Conservation (phyloP, 768 basidiomycete species). For the Leucosporidium scottii region DNA sequence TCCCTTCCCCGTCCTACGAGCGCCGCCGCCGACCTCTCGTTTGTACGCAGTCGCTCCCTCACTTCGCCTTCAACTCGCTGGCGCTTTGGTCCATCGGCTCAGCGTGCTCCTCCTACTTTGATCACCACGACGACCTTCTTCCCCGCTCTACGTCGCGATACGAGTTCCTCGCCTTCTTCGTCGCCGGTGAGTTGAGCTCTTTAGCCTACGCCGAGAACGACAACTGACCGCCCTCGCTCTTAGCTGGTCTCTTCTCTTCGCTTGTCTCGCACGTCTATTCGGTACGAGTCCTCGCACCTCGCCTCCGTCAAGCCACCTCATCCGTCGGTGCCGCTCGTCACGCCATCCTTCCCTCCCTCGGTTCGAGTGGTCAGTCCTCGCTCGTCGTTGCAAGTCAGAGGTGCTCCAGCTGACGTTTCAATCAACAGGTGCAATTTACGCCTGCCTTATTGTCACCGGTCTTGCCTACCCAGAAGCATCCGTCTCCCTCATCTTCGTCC, state of each 20-base stretch:
- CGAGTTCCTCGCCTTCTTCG: constrained; percentile 34
- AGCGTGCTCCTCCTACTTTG: constrained; percentile 6
- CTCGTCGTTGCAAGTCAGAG: too few species aligned
- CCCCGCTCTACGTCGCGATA: constrained; percentile 28
- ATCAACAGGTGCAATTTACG: constrained; percentile 27
- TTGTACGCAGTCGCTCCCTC: constrained; percentile 9
- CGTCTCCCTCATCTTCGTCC: constrained; percentile 34
- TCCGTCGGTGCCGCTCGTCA: neutral
- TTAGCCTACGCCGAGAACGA: neutral
- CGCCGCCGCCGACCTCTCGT: neutral
- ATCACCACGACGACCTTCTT: constrained; percentile 12
- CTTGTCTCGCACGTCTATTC: constrained; percentile 26
- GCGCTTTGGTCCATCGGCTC: constrained; percentile 23
- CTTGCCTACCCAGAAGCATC: constrained; percentile 24
- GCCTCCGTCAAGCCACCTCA: neutral
- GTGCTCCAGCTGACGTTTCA: neutral
- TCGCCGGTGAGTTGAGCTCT: constrained; percentile 11
- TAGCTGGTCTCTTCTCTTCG: constrained; percentile 27
- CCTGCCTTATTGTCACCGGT: constrained; percentile 22
- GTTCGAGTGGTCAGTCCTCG: constrained; percentile 17
- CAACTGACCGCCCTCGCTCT: neutral
- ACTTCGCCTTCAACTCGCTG: constrained; percentile 34
- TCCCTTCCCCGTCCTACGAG: neutral
- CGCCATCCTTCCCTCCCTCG: constrained; percentile 15
- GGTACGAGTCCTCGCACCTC: constrained; percentile 10